Base-by-base conservation (phyloP, 2,329 filamentous ascomycete species). In the Talaromyces pinophilus region DNA sequence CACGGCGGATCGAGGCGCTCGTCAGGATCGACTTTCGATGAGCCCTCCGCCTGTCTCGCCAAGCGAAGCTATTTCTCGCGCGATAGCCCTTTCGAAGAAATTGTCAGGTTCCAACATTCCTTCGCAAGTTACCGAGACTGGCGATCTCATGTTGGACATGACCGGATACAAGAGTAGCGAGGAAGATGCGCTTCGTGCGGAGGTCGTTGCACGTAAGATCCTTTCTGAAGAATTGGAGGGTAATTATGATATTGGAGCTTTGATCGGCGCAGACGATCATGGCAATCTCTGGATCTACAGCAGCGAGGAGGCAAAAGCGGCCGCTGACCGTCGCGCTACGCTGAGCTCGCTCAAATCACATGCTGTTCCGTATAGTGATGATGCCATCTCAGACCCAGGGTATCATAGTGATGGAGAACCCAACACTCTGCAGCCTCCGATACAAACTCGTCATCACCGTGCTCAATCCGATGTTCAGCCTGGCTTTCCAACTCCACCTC, bases 241-340 rank as follows among this genome's bases (percentile, higher is more conserved):
- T 25, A 93, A 94, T 75, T 97, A 97, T 77, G 95, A 99, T 75
- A 96, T 99, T 72, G 95, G 95, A 5, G 90, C 94, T 1, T 84
- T 99, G 35, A 97, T 99, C 72, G 95, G 93, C 13, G 94, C 95
- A 54, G 95, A 99, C 75, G 93, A 96, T 74, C 88, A 95, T 67
- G 95, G 95, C 6, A 99, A 99, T 73, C 84, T 99, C n/a, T 98
- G 95, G 94, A 98, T 99, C 71, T 99, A 99, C 81, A 95, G 93
- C 80, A 98, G 93, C 72, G 93, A 98, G 77, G 93, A 97, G 74
- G 93, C 95, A 28, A 98, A 97, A 75, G 90, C 95, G 72, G 90
- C 91, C 6, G 94, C 94, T 38, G 90, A 90, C 81, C 89, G 90
- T 44, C 83, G 84, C 72, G 82, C 84, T 2, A 80, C 81, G 1